phyloP scores from a whole-genome alignment of 108 stramenopile genomes.

The Chaetoceros tenuissimus region DNA sequence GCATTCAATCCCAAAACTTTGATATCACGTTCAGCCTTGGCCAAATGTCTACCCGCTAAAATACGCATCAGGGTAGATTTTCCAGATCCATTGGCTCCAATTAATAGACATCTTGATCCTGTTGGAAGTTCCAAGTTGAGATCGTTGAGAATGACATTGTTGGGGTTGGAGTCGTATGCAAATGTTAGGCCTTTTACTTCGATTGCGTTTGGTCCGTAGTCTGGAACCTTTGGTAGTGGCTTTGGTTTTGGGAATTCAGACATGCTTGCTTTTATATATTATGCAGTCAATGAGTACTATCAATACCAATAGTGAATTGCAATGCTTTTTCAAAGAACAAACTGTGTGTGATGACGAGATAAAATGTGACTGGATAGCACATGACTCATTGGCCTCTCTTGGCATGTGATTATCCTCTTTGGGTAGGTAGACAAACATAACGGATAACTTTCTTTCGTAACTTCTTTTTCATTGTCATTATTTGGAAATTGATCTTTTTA shows the following conservation, averaged over 20 bases:
- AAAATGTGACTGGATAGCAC: too few relatives aligned
- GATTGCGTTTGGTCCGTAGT: slow-evolving; percentile 62
- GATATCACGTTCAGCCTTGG: slow-evolving; percentile 53
- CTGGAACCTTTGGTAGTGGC: slow-evolving; percentile 54
- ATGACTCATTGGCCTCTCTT: too few relatives aligned
- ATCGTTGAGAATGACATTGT: slow-evolving; percentile 35
- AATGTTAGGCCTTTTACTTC: slow-evolving; percentile 60
- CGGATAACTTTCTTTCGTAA: too few relatives aligned
- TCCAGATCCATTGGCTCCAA: slow-evolving; percentile 88
- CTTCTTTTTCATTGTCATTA: too few relatives aligned
- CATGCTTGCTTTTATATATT: neutral
- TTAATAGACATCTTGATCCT: slow-evolving; percentile 76
- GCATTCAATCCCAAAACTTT: slow-evolving; percentile 83
- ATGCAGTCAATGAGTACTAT: neutral
- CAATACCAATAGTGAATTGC: too few relatives aligned
- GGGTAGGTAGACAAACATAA: too few relatives aligned
- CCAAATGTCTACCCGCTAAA: slow-evolving; percentile 88
- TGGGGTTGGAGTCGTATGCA: slow-evolving; percentile 45
- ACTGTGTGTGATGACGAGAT: too few relatives aligned
- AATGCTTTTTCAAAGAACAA: too few relatives aligned
- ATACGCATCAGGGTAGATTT: slow-evolving; percentile 90
- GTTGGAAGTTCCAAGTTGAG: slow-evolving; percentile 53
- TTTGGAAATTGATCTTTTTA: too few relatives aligned
- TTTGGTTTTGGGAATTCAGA: slow-evolving; percentile 22
- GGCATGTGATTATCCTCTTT: too few relatives aligned